Conservation (phyloP, 495 filamentous ascomycete genomes). For the Neurospora sp. region DNA sequence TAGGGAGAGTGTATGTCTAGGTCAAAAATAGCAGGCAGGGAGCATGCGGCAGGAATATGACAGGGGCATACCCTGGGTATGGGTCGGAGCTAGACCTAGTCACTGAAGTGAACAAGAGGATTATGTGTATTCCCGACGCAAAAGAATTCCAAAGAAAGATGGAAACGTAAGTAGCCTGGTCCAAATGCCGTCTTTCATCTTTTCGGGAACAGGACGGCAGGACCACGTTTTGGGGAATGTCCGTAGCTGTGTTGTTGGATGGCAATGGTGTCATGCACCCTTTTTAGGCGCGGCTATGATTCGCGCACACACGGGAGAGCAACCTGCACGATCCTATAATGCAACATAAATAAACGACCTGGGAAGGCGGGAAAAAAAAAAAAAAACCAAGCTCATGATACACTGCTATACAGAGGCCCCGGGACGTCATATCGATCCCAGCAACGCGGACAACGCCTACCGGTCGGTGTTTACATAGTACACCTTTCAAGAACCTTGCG, state of each 20-base stretch:
- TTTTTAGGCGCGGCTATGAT: neutral
- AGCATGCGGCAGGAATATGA: neutral
- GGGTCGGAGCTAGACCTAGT: neutral
- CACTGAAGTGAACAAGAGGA: neutral
- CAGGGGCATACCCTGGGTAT: neutral
- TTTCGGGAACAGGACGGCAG: neutral
- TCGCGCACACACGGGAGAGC: neutral
- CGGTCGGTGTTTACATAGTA: neutral
- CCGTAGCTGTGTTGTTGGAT: constrained; percentile 6
- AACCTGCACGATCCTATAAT: neutral
- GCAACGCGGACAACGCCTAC: neutral
- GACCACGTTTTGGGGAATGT: constrained; percentile 21
- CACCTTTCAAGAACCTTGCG: neutral
- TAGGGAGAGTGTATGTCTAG: neutral
- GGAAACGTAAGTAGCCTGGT: neutral
- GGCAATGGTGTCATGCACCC: neutral
- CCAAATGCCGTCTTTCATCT: neutral
- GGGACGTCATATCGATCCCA: neutral
- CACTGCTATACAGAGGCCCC: neutral
- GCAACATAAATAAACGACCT: neutral
- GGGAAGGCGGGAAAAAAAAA: neutral
- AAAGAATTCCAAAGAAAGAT: neutral
- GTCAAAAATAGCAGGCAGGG: neutral
- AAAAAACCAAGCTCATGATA: neutral
- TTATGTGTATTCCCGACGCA: neutral